Percentiles rank a stretch among this genome's conserved stretches.
Conservation (phyloP, 2,329 filamentous ascomycete genomes). For the Calonectria pseudoreteaudii region DNA sequence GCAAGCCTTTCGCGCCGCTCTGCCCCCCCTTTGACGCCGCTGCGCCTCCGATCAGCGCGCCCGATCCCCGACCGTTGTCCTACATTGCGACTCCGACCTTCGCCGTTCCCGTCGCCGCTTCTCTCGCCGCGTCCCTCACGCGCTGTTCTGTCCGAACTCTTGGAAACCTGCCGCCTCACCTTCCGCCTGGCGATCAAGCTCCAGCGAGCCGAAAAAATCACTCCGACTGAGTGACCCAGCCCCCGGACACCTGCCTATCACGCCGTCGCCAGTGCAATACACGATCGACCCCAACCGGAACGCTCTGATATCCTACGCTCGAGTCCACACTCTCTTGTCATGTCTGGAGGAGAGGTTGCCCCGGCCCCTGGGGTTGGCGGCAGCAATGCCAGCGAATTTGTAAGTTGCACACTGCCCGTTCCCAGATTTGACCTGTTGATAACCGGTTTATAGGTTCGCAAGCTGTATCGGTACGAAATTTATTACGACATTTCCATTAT, state of each 20-base stretch:
- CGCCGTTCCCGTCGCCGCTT: slow-evolving; percentile 3
- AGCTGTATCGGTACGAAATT: slow-evolving; percentile 87
- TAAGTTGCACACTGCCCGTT: slow-evolving; percentile 63
- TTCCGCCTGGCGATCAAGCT: slow-evolving; percentile 13
- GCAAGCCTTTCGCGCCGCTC: slow-evolving; percentile 27
- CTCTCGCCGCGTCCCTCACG: slow-evolving; percentile 24
- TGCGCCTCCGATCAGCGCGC: slow-evolving; percentile 17
- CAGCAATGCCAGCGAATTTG: slow-evolving; percentile 96
- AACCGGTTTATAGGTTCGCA: slow-evolving; percentile 79
- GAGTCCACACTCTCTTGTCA: slow-evolving; percentile 29
- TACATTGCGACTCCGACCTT: slow-evolving; percentile 23
- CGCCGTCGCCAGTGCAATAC: slow-evolving; percentile 22
- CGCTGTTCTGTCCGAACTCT: slow-evolving; percentile 4
- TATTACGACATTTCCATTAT: neutral
- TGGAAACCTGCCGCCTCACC: neutral
- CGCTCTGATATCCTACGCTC: slow-evolving; percentile 10
- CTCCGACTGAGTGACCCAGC: slow-evolving; percentile 33
- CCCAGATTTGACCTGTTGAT: slow-evolving; percentile 35
- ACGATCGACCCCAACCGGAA: slow-evolving; percentile 5
- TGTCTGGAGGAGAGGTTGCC: slow-evolving; percentile 50
- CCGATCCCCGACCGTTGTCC: slow-evolving; percentile 26
- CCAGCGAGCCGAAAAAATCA: slow-evolving; percentile 25
- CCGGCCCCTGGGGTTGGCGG: slow-evolving; percentile 54
- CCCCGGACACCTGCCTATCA: slow-evolving; percentile 22
- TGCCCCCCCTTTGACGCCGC: slow-evolving; percentile 28